Conservation (phyloP, 768 basidiomycete genomes). For the Leucocoprinus sp. region DNA sequence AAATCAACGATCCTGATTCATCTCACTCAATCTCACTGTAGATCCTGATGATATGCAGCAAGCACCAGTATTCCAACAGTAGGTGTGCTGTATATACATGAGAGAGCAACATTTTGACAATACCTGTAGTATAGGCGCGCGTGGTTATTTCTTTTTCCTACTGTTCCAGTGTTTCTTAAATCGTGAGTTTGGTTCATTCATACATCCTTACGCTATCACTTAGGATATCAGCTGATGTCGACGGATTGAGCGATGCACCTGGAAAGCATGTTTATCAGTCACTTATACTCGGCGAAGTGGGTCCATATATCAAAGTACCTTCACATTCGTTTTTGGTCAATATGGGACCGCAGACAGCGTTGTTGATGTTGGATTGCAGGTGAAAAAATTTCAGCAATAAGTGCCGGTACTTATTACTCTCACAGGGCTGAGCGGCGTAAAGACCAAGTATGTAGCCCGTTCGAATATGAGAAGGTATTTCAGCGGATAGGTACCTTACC, state of each 20-base stretch:
- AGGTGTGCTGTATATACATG: conserved; percentile 15
- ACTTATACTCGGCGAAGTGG: conserved; percentile 64
- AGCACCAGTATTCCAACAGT: conserved; percentile 69
- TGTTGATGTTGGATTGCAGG: conserved; percentile 82
- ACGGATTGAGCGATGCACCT: conserved; percentile 59
- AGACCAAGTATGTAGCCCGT: conserved; percentile 67
- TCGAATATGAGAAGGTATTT: conserved; percentile 71
- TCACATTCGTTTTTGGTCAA: conserved; percentile 79
- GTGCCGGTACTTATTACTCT: not conserved
- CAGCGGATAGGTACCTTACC: conserved; percentile 54
- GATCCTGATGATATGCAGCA: conserved; percentile 77
- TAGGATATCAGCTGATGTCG: conserved; percentile 46
- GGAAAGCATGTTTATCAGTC: conserved; percentile 62
- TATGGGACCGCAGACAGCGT: conserved; percentile 67
- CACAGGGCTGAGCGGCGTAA: conserved; percentile 77
- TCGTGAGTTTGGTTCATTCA: conserved; percentile 30
- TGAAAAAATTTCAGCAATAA: conserved; percentile 23
- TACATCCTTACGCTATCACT: not conserved
- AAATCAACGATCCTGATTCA: not conserved
- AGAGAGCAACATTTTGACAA: not conserved
- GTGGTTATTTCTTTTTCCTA: conserved; percentile 88
- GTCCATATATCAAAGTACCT: conserved; percentile 71
- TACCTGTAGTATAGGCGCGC: conserved; percentile 57
- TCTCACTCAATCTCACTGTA: conserved; percentile 17
- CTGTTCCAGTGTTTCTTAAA: conserved; percentile 92